A percentile compares a stretch with the other conserved stretches of the same genome.
phyloP scores from a whole-genome alignment of 2,329 filamentous ascomycete genomes.

The Hawksworthiomyces lignivorus region DNA sequence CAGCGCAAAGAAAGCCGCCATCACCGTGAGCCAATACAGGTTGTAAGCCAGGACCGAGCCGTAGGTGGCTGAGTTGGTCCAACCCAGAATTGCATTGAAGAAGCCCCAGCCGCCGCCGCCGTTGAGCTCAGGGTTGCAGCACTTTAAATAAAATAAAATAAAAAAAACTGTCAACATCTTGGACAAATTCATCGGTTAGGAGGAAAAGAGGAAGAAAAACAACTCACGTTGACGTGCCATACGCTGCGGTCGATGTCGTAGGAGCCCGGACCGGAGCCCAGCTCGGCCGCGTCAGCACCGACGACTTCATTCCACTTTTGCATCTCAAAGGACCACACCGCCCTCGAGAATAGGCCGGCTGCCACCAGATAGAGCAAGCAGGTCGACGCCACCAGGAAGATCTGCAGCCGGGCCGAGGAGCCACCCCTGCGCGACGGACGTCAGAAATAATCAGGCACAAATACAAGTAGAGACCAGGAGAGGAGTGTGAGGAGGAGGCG shows the following conservation, averaged over 20 bases:
- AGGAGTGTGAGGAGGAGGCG: too few species aligned
- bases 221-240: constrained; percentile 56
- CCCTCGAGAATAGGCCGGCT: constrained; percentile 69
- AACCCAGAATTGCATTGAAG: constrained; percentile 78
- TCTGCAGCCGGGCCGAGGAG: constrained; percentile 58
- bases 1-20: constrained; percentile 26
- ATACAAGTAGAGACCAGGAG: too few species aligned
- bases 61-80: constrained; percentile 81
- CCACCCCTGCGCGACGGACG: constrained; percentile 52
- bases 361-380: constrained; percentile 78
- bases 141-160: too few species aligned
- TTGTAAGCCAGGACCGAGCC: constrained; percentile 84
- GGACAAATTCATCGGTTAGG: too few species aligned
- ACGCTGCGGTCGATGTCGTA: constrained; percentile 59
- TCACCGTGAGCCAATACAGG: constrained; percentile 67
- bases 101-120: constrained; percentile 71
- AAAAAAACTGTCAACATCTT: too few species aligned
- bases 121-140: constrained; percentile 65
- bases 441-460: too few species aligned
- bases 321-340: constrained; percentile 65
- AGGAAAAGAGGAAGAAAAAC: too few species aligned
- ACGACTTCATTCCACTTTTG: constrained; percentile 49
- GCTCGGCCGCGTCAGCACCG: constrained; percentile 49
- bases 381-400: constrained; percentile 72
- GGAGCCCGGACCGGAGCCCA: constrained; percentile 53